Evolutionary conservation across 208 protist genomes (phyloP).

Genomic region (Acanthamoeba triangularis): DNA sequence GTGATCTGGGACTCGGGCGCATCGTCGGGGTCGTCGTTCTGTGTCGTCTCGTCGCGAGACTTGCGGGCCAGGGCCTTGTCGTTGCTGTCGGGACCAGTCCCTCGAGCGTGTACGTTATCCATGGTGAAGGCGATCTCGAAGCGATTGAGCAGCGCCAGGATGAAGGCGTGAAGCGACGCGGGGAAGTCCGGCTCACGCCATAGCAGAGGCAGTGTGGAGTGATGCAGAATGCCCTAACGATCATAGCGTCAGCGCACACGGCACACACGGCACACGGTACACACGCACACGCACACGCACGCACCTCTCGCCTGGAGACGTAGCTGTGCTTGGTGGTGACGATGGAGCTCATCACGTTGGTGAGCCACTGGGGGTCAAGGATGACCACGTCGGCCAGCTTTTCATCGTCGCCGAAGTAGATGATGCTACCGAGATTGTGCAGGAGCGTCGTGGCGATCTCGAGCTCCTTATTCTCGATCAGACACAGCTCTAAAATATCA

Average conservation of each 20-base stretch:
- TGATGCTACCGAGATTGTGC: conserved; percentile 37
- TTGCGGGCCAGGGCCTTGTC: no score
- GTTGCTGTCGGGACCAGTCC: background rate
- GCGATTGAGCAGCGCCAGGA: conserved; percentile 23
- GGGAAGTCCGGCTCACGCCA: conserved; percentile 41
- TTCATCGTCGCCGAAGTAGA: conserved; percentile 53
- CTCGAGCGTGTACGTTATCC: background rate
- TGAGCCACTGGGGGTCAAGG: conserved; percentile 46
- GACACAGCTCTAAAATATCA: conserved; percentile 31
- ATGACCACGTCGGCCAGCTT: conserved; percentile 51
- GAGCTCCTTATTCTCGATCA: conserved; percentile 26
- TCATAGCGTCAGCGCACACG: background rate
- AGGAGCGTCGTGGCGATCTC: conserved; percentile 30
- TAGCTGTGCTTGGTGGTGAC: conserved; percentile 62
- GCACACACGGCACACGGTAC: no score
- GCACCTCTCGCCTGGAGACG: background rate
- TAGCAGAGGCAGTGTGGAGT: conserved; percentile 24
- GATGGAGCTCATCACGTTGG: conserved; percentile 42
- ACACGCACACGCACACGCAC: background rate
- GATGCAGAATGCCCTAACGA: background rate
- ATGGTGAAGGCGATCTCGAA: conserved; percentile 69
- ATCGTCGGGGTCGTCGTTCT: background rate
- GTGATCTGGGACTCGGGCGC: background rate
- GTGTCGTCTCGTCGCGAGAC: no score
- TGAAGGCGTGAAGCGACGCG: conserved; percentile 24